A percentile compares a stretch with the other conserved stretches of the same genome.
phyloP scores from a whole-genome alignment of 345 rosid species.

The Citrus hindsii region DNA sequence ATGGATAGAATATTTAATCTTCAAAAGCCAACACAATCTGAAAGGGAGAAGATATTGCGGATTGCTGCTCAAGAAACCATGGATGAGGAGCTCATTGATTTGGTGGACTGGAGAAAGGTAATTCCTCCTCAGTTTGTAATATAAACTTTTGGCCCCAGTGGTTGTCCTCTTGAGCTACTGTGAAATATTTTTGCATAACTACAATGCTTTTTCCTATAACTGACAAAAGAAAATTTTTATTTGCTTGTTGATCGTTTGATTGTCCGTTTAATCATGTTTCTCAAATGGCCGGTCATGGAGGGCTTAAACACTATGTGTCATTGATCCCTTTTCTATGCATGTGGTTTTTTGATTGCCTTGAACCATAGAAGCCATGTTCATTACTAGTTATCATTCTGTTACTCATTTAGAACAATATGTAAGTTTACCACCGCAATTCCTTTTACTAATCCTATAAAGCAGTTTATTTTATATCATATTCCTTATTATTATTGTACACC shows the following conservation, averaged over 20 bases:
- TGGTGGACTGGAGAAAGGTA: slow-evolving; percentile 90
- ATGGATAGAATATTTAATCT: slow-evolving; percentile 94
- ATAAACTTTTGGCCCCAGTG: background rate
- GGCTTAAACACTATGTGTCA: background rate
- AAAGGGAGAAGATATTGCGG: slow-evolving; percentile 81
- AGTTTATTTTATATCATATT: background rate
- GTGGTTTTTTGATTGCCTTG: slow-evolving; percentile 6
- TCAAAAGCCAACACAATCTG: slow-evolving; percentile 82
- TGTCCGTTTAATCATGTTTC: background rate
- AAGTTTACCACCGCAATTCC: background rate
- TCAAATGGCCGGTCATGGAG: background rate
- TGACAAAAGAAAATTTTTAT: background rate
- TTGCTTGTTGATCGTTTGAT: background rate
- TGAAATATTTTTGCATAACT: background rate
- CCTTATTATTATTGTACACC: background rate
- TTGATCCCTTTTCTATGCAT: background rate
- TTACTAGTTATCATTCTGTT: background rate
- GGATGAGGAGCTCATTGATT: slow-evolving; percentile 76
- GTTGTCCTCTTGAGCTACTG: background rate
- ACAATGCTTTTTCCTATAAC: background rate
- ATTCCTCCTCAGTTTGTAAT: slow-evolving; percentile 8
- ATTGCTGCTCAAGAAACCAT: slow-evolving; percentile 80
- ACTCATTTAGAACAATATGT: background rate
- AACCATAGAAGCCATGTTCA: background rate
- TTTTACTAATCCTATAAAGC: background rate